Conservation (phyloP, 78 protist species). For the Dictyostelium purpureum region DNA sequence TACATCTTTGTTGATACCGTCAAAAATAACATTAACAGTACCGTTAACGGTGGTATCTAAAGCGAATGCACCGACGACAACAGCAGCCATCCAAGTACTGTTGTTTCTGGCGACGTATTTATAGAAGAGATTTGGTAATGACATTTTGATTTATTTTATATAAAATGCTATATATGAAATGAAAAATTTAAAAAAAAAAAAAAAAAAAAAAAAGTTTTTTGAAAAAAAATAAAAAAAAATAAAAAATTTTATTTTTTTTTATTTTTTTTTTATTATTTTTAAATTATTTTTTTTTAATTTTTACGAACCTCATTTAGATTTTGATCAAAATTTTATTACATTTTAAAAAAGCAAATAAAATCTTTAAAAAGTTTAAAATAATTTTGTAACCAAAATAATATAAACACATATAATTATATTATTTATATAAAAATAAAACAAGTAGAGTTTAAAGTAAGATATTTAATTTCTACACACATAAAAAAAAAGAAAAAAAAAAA, state of each 20-base stretch:
- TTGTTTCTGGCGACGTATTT: conserved; percentile 17
- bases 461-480: too few species aligned
- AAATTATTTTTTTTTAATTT: background rate
- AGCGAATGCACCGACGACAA: conserved; percentile 34
- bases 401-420: too few species aligned
- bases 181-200: background rate
- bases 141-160: background rate
- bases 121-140: background rate
- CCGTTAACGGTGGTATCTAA: conserved; percentile 49
- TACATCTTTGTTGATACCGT: conserved; percentile 37
- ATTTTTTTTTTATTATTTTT: background rate
- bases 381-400: too few species aligned
- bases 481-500: too few species aligned
- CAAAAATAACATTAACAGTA: conserved; percentile 12
- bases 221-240: background rate
- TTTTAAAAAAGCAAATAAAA: background rate
- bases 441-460: background rate
- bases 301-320: background rate
- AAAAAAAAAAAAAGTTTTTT: conserved; percentile 6
- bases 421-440: too few species aligned
- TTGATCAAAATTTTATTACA: too few species aligned
- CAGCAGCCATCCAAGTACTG: conserved; percentile 50
- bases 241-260: background rate
- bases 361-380: background rate
- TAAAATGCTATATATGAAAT: background rate